A percentile compares a stretch with the other conserved stretches of the same genome.
These are phyloP conservation scores for Rostrohypoxylon terebratum DNA, from an alignment of 495 filamentous ascomycete genomes.

Conservation along the genomic window DNA sequence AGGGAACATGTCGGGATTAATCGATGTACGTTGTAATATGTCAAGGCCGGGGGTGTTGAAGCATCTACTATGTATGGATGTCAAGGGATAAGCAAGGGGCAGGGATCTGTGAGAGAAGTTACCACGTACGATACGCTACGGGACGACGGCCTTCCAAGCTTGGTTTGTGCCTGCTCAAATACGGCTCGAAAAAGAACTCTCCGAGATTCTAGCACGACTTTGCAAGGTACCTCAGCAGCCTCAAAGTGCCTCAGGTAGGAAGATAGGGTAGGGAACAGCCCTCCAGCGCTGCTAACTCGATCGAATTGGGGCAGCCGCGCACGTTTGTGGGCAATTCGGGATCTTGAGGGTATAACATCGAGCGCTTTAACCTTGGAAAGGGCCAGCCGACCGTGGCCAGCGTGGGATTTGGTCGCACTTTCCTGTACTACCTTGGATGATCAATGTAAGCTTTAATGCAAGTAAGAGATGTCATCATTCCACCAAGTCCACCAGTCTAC, in stretches of 20 bases:
- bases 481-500: slow-evolving; percentile 20
- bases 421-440: slow-evolving; percentile 25
- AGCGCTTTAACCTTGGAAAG: not conserved
- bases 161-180: not conserved
- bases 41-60: no score
- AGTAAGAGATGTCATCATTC: slow-evolving; percentile 38
- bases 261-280: slow-evolving; percentile 9
- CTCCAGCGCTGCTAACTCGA: slow-evolving; percentile 6
- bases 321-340: not conserved
- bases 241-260: not conserved
- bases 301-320: slow-evolving; percentile 25
- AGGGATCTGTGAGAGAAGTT: not conserved
- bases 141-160: slow-evolving; percentile 1
- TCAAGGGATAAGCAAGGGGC: slow-evolving; percentile 21
- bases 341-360: not conserved
- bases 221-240: not conserved
- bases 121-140: slow-evolving; percentile 2
- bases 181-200: slow-evolving; percentile 21
- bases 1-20: slow-evolving; percentile 17
- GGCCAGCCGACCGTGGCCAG: slow-evolving; percentile 12
- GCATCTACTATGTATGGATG: slow-evolving; percentile 20
- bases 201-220: slow-evolving; percentile 34
- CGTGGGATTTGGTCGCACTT: slow-evolving; percentile 43
- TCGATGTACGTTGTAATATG: no score
- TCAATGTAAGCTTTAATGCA: slow-evolving; percentile 38